Percentiles rank a stretch among this genome's conserved stretches.
phyloP scores from a whole-genome alignment of 1,284 basidiomycete species.

The Ceratobasidium sp. region DNA sequence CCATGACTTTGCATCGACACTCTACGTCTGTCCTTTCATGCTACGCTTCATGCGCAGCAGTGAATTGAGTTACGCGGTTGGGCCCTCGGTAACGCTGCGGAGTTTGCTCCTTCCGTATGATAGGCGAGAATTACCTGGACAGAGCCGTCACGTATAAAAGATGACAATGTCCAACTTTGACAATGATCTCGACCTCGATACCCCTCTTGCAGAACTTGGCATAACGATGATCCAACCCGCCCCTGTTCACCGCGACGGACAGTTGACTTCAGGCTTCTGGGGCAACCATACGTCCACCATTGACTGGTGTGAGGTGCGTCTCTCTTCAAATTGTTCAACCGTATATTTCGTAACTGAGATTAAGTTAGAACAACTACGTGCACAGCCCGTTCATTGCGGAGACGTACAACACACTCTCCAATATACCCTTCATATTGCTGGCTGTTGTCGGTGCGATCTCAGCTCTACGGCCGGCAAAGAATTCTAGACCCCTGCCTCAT shows the following conservation, averaged over 20 bases:
- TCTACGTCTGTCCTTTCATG: background rate
- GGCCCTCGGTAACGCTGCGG: constrained; percentile 26
- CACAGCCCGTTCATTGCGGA: constrained; percentile 46
- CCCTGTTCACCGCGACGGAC: constrained; percentile 37
- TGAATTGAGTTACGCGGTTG: constrained; percentile 27
- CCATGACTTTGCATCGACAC: no score
- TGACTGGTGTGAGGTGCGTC: constrained; percentile 48
- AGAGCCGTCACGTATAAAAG: constrained; percentile 11
- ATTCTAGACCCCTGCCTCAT: constrained; percentile 25
- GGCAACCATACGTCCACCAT: constrained; percentile 48
- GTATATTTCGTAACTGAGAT: background rate
- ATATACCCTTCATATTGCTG: constrained; percentile 47
- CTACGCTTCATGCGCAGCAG: background rate
- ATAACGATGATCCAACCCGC: constrained; percentile 36
- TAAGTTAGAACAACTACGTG: constrained; percentile 44
- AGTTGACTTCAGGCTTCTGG: constrained; percentile 43
- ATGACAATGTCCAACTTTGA: background rate
- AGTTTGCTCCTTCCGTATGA: constrained; percentile 39
- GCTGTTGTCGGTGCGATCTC: constrained; percentile 43
- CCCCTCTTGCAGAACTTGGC: no score
- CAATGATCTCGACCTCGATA: constrained; percentile 14
- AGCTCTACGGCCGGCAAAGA: constrained; percentile 17
- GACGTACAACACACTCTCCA: constrained; percentile 48
- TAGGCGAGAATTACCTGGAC: constrained; percentile 23
- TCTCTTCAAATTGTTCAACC: background rate